Evolutionary conservation across 441 rosid genomes (phyloP).

Genomic region (Corymbia calophylla): DNA sequence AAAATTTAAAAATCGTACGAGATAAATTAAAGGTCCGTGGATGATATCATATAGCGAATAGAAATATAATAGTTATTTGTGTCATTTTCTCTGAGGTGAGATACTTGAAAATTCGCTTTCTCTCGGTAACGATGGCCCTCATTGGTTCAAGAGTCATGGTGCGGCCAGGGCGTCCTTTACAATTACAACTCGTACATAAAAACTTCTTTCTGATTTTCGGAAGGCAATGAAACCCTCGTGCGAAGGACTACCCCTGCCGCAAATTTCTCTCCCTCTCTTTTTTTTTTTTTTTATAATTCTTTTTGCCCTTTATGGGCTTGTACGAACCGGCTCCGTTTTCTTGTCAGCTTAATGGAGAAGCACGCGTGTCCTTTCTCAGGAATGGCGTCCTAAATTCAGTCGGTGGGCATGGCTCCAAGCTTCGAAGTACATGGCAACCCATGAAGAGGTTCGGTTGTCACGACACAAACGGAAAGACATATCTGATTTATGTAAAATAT

Average conservation of each 20-base stretch:
- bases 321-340: too few relatives aligned
- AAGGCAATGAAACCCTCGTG: neutral
- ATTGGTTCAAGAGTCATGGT: neutral
- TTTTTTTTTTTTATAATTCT: too few relatives aligned
- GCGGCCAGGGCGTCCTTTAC: neutral
- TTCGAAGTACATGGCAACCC: neutral
- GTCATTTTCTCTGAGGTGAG: neutral
- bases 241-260: neutral
- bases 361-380: neutral
- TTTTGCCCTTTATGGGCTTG: neutral
- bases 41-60: neutral
- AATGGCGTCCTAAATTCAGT: neutral
- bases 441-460: neutral
- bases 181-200: neutral
- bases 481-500: neutral
- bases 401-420: neutral
- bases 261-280: neutral
- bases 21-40: accelerated
- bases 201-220: neutral
- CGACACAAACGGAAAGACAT: neutral
- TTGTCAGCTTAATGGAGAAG: too few relatives aligned
- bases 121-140: neutral
- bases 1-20: accelerated
- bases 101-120: neutral
- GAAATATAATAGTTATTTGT: accelerated